These are phyloP conservation scores for Pascua sp. DNA, from an alignment of 1,284 basidiomycete genomes.

Conservation along the genomic window DNA sequence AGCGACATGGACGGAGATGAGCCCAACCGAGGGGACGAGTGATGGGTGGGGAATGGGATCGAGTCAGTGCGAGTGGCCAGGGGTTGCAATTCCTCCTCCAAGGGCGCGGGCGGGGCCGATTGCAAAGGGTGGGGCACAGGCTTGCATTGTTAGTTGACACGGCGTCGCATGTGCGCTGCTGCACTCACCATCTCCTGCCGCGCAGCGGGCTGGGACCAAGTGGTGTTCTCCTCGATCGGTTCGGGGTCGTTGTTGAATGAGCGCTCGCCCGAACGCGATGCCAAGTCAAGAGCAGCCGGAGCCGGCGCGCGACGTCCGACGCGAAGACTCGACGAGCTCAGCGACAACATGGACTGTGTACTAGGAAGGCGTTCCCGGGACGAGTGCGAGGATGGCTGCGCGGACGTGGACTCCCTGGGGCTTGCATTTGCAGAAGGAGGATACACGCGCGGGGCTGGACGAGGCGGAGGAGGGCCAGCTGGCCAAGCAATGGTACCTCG, in stretches of 20 bases:
- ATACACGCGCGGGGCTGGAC: too few species aligned
- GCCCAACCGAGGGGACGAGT: background rate
- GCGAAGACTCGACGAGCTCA: conserved; percentile 9
- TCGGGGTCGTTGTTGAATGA: background rate
- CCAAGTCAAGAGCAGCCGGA: conserved; percentile 9
- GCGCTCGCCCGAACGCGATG: background rate
- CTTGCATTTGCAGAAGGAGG: background rate
- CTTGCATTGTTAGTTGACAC: background rate
- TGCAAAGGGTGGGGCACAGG: conserved; percentile 5
- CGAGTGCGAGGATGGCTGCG: background rate
- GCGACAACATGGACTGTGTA: conserved; percentile 22
- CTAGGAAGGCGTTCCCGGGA: conserved; percentile 16
- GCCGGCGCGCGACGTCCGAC: conserved; percentile 8
- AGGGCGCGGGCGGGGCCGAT: background rate
- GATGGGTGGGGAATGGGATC: conserved; percentile 12
- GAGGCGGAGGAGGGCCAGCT: too few species aligned
- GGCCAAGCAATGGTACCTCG: too few species aligned
- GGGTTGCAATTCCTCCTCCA: too few species aligned
- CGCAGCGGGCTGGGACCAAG: too few species aligned
- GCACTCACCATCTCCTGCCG: conserved; percentile 9
- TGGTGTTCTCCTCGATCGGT: background rate
- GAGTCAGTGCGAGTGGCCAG: conserved; percentile 3
- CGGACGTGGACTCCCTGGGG: background rate
- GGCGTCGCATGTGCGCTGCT: background rate
- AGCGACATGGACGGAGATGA: conserved; percentile 13